Base-by-base conservation (phyloP, 1,284 basidiomycete genomes). In the Ceratobasidium sp. region DNA sequence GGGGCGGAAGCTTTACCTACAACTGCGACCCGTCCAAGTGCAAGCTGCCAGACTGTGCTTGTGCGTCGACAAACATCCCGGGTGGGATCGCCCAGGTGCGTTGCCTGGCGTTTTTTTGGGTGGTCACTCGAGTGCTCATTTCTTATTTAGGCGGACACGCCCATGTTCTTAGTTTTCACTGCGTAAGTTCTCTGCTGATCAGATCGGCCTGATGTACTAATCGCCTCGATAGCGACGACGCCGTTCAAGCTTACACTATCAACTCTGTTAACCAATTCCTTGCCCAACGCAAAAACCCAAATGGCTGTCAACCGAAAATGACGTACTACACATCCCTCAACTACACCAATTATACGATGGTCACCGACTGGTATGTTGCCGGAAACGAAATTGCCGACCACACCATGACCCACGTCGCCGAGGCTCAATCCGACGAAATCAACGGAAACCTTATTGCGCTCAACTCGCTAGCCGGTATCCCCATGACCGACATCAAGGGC, bases 341-440 rank as follows among this genome's bases (percentile, higher is more conserved):
- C 75, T 93, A 89, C 80, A 93, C 92, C 34, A 92, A 92, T 78
- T 92, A 89, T 79, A 89, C 89, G 10, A 84, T 90, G 75, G 90
- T 94, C 59, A 94, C 92, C 81, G 91, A 94, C 79, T 93, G 89
- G 89, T 93, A 84, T 79, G 91, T 93, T 52, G 89, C 89, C 6
- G 92, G 92, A 43, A 93, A 94, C 79, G 92, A 94, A 78, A 91
- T 94, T 74, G 92, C 89, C n/a, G 92, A 93, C 80, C 91, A 92
- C 80, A 92, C 91, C 39, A 93, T 94, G 89, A 92, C 91, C n/a
- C 92, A 93, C 80, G 88, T 92, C 74, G 90, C 88, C 65, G 80
- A 83, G 26, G 88, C 89, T 8, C 82, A 86, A 0, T 77, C 83
- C 6, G 86, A 86, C 50, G 89, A 93, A 80, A 87, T 94, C 75